These are phyloP conservation scores for Chalaropsis ovoidea DNA, from an alignment of 2,329 filamentous ascomycete genomes.

Conservation along the genomic window DNA sequence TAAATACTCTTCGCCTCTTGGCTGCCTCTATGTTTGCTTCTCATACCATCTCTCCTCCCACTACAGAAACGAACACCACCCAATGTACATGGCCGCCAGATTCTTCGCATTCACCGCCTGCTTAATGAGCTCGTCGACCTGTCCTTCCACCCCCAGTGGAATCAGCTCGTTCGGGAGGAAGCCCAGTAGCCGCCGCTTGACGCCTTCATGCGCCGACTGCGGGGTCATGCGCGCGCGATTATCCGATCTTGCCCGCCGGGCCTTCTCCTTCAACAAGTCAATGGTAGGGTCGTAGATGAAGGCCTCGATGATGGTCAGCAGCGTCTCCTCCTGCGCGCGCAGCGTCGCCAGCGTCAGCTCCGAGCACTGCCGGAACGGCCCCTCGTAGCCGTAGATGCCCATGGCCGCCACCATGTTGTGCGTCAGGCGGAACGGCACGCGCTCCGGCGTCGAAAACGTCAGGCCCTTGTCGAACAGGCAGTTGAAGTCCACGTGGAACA, in stretches of 20 bases:
- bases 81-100: conserved; percentile 90
- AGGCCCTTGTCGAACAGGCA: conserved; percentile 97
- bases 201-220: conserved; percentile 75
- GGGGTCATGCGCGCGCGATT: conserved; percentile 38
- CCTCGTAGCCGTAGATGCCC: conserved; percentile 87
- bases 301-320: conserved; percentile 94
- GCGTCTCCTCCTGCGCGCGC: conserved; percentile 83
- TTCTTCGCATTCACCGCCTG: conserved; percentile 73
- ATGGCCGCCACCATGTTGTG: conserved; percentile 99
- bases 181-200: conserved; percentile 76
- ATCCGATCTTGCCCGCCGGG: conserved; percentile 37
- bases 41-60: background rate
- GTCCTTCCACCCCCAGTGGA: conserved; percentile 85
- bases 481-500: conserved; percentile 98
- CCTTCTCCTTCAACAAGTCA: conserved; percentile 70
- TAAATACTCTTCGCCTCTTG: too few relatives aligned
- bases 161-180: conserved; percentile 79
- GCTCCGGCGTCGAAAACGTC: conserved; percentile 88
- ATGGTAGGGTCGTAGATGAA: conserved; percentile 96
- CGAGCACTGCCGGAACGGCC: conserved; percentile 80
- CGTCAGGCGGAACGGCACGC: conserved; percentile 90
- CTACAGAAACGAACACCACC: conserved; percentile 63
- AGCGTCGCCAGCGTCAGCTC: conserved; percentile 79
- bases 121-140: conserved; percentile 89
- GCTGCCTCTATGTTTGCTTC: background rate